phyloP scores from a whole-genome alignment of 2,329 filamentous ascomycete species.

The Graphiopsis chlorocephala region DNA sequence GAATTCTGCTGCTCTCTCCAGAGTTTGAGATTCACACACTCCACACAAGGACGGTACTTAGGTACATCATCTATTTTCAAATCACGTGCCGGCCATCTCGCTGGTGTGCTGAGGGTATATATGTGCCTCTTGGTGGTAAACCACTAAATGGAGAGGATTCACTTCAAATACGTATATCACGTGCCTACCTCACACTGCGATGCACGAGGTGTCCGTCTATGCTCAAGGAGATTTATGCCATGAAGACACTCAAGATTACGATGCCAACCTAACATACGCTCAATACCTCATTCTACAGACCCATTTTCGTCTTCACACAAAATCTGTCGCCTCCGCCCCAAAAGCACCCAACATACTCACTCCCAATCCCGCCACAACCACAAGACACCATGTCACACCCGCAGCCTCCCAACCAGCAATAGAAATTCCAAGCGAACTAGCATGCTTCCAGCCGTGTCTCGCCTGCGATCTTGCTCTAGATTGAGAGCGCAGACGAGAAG shows the following conservation, averaged over 20 bases:
- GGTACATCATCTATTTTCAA: background rate
- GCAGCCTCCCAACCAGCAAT: constrained; percentile 8
- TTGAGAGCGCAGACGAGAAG: background rate
- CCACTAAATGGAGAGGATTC: background rate
- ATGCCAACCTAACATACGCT: background rate
- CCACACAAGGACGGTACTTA: background rate
- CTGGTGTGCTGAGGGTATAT: background rate
- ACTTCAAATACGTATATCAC: background rate
- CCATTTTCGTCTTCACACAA: background rate
- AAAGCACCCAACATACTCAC: background rate
- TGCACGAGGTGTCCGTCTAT: background rate
- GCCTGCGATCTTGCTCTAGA: constrained; percentile 6
- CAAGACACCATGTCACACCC: constrained; percentile 8
- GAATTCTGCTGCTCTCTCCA: background rate
- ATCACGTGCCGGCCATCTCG: background rate
- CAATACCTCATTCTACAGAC: background rate
- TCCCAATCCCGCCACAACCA: background rate
- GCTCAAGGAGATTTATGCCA: background rate
- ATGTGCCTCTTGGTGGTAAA: background rate
- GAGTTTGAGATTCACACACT: background rate
- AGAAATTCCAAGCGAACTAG: background rate
- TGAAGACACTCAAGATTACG: background rate
- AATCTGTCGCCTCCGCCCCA: constrained; percentile 1
- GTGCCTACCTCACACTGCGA: background rate
- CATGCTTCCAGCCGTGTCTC: background rate